Percentiles rank a stretch among this genome's conserved stretches.
phyloP scores from a whole-genome alignment of 495 filamentous ascomycete genomes.

The Penicillium bovifimosum region DNA sequence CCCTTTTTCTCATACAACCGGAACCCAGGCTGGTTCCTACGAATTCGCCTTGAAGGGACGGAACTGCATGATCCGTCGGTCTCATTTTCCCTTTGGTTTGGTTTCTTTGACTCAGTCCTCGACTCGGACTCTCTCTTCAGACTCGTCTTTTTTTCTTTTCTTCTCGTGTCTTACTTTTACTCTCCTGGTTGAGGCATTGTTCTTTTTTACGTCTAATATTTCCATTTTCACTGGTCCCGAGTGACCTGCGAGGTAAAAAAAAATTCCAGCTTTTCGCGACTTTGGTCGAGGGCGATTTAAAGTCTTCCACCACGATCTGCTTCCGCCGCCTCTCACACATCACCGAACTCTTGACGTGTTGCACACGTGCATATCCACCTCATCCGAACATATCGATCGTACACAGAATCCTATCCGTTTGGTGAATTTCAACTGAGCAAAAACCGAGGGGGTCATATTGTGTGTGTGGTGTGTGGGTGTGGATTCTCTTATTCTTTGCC shows the following conservation, averaged over 20 bases:
- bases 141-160: slow-evolving; percentile 5
- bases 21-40: slow-evolving; percentile 25
- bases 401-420: not conserved
- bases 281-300: slow-evolving; percentile 2
- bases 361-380: not conserved
- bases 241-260: not conserved
- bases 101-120: slow-evolving; percentile 3
- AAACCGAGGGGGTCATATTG: slow-evolving; percentile 16
- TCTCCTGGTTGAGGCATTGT: slow-evolving; percentile 23
- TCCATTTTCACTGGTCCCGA: not conserved
- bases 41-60: not conserved
- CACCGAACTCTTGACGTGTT: not conserved
- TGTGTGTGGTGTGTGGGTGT: slow-evolving; percentile 17
- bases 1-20: slow-evolving; percentile 10
- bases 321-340: not conserved
- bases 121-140: not conserved
- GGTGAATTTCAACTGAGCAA: slow-evolving; percentile 8
- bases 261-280: slow-evolving; percentile 4
- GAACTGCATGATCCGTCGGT: not conserved
- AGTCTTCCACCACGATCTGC: slow-evolving; percentile 2
- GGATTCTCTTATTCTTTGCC: slow-evolving; percentile 15
- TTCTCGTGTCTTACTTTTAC: slow-evolving; percentile 7
- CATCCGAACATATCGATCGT: not conserved
- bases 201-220: slow-evolving; percentile 8
- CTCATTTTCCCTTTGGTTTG: not conserved